Evolutionary conservation across 306 rosid species (phyloP).

Genomic region (Sophora flavescens): DNA sequence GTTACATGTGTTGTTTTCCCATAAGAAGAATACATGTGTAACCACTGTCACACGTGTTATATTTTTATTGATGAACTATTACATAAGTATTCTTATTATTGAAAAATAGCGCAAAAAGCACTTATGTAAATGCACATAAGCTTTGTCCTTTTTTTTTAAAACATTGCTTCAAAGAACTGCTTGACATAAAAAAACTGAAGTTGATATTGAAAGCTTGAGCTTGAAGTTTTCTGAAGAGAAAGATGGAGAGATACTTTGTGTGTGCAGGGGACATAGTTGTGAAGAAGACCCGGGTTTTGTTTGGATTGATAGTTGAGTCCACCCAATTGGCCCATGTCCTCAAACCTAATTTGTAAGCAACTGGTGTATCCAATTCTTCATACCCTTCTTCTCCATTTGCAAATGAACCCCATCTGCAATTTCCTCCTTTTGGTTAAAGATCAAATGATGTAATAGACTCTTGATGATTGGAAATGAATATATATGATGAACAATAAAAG

Average conservation of each 20-base stretch:
- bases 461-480: slow-evolving; percentile 18
- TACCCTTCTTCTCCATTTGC: slow-evolving; percentile 88
- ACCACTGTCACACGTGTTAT: too few relatives aligned
- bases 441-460: neutral
- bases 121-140: too few relatives aligned
- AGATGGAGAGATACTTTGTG: slow-evolving; percentile 64
- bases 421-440: slow-evolving; percentile 5
- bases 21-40: too few relatives aligned
- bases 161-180: neutral
- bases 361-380: slow-evolving; percentile 78
- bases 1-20: too few relatives aligned
- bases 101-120: too few relatives aligned
- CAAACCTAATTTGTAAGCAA: slow-evolving; percentile 82
- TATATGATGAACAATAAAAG: neutral
- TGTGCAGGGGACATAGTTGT: slow-evolving; percentile 97
- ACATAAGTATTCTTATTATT: too few relatives aligned
- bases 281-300: slow-evolving; percentile 85
- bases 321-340: slow-evolving; percentile 99
- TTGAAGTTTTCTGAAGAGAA: slow-evolving; percentile 18
- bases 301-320: slow-evolving; percentile 81
- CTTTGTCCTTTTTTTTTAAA: too few relatives aligned
- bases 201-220: neutral
- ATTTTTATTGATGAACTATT: too few relatives aligned
- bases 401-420: slow-evolving; percentile 93
- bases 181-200: neutral